phyloP scores from a whole-genome alignment of 768 basidiomycete species.

The Hortiboletus campestris region DNA sequence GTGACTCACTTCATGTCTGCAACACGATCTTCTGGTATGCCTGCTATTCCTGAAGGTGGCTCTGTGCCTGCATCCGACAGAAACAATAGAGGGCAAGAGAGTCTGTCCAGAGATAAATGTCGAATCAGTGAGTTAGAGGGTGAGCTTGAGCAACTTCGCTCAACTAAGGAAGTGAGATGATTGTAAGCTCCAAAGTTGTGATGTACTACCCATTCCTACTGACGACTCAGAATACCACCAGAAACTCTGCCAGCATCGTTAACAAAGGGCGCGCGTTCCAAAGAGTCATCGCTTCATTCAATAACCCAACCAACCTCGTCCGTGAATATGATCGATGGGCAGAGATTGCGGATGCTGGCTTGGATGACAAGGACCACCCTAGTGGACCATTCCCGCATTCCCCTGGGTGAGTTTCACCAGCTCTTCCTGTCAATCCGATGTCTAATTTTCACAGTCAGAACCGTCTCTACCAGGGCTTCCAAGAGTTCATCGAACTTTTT shows the following conservation, averaged over 20 bases:
- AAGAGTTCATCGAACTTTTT: background rate
- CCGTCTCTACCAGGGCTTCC: background rate
- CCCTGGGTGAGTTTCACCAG: background rate
- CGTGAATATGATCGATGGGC: background rate
- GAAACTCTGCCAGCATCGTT: background rate
- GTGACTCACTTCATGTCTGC: background rate
- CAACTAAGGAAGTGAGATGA: background rate
- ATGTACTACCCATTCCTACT: background rate
- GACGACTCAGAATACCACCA: background rate
- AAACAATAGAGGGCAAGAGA: background rate
- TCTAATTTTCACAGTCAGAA: background rate
- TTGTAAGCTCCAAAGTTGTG: background rate
- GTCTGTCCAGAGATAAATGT: background rate
- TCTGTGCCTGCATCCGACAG: background rate
- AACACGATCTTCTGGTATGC: background rate
- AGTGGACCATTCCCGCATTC: background rate
- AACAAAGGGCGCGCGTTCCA: background rate
- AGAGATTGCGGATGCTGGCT: background rate
- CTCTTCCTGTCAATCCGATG: background rate
- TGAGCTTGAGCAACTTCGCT: background rate
- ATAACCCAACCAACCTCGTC: background rate
- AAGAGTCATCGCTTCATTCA: background rate
- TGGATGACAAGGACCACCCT: background rate
- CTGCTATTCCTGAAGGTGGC: background rate
- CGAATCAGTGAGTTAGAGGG: background rate